These are phyloP conservation scores for Sanghuangporus weigelae DNA, from an alignment of 1,284 basidiomycete species.

Conservation along the genomic window DNA sequence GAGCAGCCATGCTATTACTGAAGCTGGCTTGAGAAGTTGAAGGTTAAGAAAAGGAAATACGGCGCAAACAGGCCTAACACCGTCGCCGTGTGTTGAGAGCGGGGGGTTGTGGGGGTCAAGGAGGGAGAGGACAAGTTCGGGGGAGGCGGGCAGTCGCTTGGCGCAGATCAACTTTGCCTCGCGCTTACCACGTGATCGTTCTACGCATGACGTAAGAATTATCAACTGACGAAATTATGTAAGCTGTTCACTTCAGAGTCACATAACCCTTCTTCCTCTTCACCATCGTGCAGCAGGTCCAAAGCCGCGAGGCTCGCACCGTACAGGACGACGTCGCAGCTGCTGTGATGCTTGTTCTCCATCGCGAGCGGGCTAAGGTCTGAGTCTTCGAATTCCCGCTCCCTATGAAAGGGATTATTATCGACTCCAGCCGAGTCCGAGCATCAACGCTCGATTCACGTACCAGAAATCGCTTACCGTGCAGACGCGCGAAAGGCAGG, in stretches of 20 bases:
- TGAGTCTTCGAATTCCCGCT: neutral
- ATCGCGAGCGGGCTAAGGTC: constrained; percentile 1
- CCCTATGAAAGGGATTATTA: neutral
- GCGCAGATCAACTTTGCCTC: constrained; percentile 13
- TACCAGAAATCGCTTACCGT: neutral
- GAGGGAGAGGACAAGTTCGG: constrained; percentile 1
- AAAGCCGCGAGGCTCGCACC: constrained; percentile 2
- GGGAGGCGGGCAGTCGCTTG: constrained; percentile 3
- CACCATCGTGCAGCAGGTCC: neutral
- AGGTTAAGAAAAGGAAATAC: neutral
- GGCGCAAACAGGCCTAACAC: constrained; percentile 13
- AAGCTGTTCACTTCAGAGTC: neutral
- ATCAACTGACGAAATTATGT: neutral
- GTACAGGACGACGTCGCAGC: neutral
- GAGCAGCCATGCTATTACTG: constrained; percentile 6
- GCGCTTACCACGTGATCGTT: constrained; percentile 17
- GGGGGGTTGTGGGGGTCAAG: neutral
- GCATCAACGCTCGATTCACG: neutral
- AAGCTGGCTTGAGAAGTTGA: neutral
- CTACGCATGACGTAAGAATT: neutral
- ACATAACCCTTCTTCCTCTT: neutral
- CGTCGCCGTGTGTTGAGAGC: constrained; percentile 9
- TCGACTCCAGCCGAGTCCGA: neutral
- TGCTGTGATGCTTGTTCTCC: neutral
- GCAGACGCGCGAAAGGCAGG: neutral